Conservation (phyloP, 2,329 filamentous ascomycete species). For the Tolypocladium inflatum region DNA sequence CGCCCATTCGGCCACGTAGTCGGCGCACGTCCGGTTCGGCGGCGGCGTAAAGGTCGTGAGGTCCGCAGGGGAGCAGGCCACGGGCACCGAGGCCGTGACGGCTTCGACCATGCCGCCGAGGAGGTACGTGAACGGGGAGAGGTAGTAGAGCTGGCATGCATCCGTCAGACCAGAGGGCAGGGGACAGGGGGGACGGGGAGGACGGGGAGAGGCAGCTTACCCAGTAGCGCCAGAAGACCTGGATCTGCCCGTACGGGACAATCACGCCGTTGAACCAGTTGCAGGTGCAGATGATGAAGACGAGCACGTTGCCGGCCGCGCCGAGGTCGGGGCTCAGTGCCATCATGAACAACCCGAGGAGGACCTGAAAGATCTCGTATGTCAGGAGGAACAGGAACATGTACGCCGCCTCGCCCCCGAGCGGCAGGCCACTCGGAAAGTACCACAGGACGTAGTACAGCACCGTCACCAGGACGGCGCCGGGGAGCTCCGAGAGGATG, state of each 20-base stretch:
- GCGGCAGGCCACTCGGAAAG: slow-evolving; percentile 60
- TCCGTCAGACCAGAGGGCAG: not conserved
- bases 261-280: slow-evolving; percentile 70
- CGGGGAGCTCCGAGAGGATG: slow-evolving; percentile 63
- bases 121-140: slow-evolving; percentile 4
- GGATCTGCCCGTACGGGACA: slow-evolving; percentile 53
- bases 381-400: slow-evolving; percentile 33
- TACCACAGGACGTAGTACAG: slow-evolving; percentile 73
- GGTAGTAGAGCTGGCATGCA: slow-evolving; percentile 1
- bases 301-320: slow-evolving; percentile 42
- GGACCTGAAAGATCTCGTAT: too few relatives aligned
- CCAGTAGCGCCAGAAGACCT: slow-evolving; percentile 66
- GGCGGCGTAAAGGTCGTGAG: too few relatives aligned
- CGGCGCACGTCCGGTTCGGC: too few relatives aligned
- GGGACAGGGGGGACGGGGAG: too few relatives aligned
- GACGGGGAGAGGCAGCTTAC: slow-evolving; percentile 16
- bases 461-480: slow-evolving; percentile 51
- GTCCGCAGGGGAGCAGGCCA: not conserved
- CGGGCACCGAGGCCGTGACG: not conserved
- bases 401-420: too few relatives aligned
- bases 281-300: slow-evolving; percentile 76
- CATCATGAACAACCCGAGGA: too few relatives aligned
- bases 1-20: too few relatives aligned
- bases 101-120: not conserved
- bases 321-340: too few relatives aligned